These are phyloP conservation scores for Hemileccinum rubropunctum DNA, from an alignment of 768 basidiomycete genomes.

Conservation along the genomic window DNA sequence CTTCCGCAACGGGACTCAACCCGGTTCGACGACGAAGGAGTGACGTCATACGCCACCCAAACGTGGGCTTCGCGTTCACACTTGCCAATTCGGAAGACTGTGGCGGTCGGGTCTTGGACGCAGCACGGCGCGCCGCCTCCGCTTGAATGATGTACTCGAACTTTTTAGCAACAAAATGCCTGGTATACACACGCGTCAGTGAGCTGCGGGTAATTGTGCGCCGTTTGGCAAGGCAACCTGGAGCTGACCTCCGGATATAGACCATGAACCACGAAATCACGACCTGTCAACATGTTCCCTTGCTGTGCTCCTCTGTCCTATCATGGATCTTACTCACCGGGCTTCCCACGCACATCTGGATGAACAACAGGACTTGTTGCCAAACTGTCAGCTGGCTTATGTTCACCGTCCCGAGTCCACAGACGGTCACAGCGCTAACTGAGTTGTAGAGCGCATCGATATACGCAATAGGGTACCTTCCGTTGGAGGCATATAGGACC, in stretches of 20 bases:
- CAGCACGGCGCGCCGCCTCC: slow-evolving; percentile 33
- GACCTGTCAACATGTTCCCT: slow-evolving; percentile 42
- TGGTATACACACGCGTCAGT: slow-evolving; percentile 22
- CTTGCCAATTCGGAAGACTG: slow-evolving; percentile 20
- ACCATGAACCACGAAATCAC: slow-evolving; percentile 84
- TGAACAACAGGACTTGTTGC: slow-evolving; percentile 69
- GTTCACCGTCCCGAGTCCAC: slow-evolving; percentile 71
- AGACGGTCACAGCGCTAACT: slow-evolving; percentile 75
- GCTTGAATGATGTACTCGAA: slow-evolving; percentile 57
- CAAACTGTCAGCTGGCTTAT: slow-evolving; percentile 64
- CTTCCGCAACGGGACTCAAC: slow-evolving; percentile 28
- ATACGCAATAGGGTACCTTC: slow-evolving; percentile 63
- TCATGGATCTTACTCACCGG: slow-evolving; percentile 50
- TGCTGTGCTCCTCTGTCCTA: background rate
- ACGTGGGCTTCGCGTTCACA: slow-evolving; percentile 14
- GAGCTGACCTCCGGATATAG: slow-evolving; percentile 61
- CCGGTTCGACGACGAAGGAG: slow-evolving; percentile 32
- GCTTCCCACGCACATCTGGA: slow-evolving; percentile 76
- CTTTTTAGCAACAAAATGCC: slow-evolving; percentile 68
- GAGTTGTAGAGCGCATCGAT: slow-evolving; percentile 78
- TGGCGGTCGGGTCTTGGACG: slow-evolving; percentile 17
- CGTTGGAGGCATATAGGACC: slow-evolving; percentile 85
- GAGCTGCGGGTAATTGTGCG: no score
- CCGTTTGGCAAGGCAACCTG: background rate
- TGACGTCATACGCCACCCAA: slow-evolving; percentile 31